Evolutionary conservation across 176 grass and related monocot genomes (phyloP), one percentile per base, ranked within the genome.

Genomic region (Oryza rufipogon): DNA sequence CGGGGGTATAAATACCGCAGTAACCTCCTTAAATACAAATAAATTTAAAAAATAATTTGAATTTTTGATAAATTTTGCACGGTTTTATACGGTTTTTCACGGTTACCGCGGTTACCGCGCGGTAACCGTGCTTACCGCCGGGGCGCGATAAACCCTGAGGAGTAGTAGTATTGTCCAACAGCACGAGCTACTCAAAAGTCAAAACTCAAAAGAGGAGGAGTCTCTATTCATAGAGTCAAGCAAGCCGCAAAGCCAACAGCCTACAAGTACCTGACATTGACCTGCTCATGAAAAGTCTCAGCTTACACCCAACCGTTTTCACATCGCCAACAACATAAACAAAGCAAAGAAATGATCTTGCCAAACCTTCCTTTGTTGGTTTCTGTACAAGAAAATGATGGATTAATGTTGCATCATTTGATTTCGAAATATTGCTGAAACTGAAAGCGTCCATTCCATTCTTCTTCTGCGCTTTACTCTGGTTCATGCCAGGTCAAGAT

Each of bases 231-330:
- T n/a, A n/a, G n/a, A 32, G 32, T 39, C 38, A 39, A 39, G 38
- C 38, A 4, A 74, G 72, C 45, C 72, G 72, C 72, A 30, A 74
- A 54, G 2, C 25, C 23, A 52, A 54, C 23, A 33, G 13, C 25
- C 38, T 39, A 7, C n/a, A 28, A 48, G 70, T 11, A 73, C 44
- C 0, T 56, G 47, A 20, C 73, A 49, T 32, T 74, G 71, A 63
- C 58, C 5, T 17, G 71, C 17, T 4, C 8, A 45, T 44, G 42
- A 7, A 22, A 70, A 38, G 6, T 70, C 28, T 54, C 64, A 32
- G 48, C 10, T 68, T 3, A 42, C 49, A 51, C 30, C 19, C 13
- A 80, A 69, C 78, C 78, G 9, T 23, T 69, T 80, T 80, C 78
- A 80, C 65, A 80, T 26, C 13, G 68, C 68, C 68, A 45, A 46